Conservation (phyloP, 768 basidiomycete genomes). For the Psilocybe subaeruginosa region DNA sequence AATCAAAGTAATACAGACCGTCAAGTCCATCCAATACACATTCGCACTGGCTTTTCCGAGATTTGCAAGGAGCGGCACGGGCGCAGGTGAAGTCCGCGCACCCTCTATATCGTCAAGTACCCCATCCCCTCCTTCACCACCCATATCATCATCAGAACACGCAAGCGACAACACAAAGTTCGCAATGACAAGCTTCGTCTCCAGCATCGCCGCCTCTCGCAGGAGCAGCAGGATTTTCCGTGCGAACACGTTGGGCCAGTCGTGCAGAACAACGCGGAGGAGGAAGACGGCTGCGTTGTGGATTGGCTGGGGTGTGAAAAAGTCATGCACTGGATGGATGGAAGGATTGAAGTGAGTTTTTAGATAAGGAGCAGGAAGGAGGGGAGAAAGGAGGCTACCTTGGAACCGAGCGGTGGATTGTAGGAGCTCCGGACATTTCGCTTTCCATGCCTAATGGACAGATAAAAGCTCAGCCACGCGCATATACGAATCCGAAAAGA, state of each 20-base stretch:
- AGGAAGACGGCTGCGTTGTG: conserved; percentile 64
- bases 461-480: not conserved
- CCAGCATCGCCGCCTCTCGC: conserved; percentile 44
- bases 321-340: conserved; percentile 61
- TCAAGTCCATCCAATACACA: conserved; percentile 73
- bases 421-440: conserved; percentile 59
- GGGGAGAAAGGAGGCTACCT: conserved; percentile 32
- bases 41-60: conserved; percentile 73
- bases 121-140: conserved; percentile 30
- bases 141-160: conserved; percentile 47
- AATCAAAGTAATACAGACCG: conserved; percentile 38
- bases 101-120: conserved; percentile 52
- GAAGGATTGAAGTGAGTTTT: not conserved
- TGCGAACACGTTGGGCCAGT: conserved; percentile 72
- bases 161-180: conserved; percentile 75
- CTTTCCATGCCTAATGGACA: conserved; percentile 52
- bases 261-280: conserved; percentile 73
- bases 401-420: conserved; percentile 56
- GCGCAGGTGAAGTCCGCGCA: conserved; percentile 54
- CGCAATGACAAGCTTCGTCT: conserved; percentile 68
- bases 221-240: conserved; percentile 46
- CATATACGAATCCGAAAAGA: too few relatives aligned
- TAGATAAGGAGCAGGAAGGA: not conserved
- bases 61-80: conserved; percentile 70
- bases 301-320: conserved; percentile 68